A percentile compares a stretch with the other conserved stretches of the same genome.
Conservation (phyloP, 768 basidiomycete species). For the Rhodotorula diobovata region DNA sequence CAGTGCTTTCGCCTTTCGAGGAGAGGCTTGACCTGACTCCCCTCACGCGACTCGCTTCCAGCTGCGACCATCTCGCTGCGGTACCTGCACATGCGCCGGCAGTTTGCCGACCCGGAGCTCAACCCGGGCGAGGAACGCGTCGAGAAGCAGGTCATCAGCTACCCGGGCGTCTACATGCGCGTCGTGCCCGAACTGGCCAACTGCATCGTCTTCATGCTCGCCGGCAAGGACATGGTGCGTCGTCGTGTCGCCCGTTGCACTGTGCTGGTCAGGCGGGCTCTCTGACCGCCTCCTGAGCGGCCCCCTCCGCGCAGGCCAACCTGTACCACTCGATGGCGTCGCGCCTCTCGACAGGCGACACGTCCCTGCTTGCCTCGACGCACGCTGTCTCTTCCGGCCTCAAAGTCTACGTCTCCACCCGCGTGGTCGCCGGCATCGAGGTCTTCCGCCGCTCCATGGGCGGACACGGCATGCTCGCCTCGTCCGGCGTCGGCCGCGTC, state of each 20-base stretch:
- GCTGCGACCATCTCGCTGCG: constrained; percentile 64
- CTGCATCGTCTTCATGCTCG: constrained; percentile 64
- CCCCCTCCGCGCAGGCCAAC: constrained; percentile 49
- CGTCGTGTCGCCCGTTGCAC: not conserved
- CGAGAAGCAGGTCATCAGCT: constrained; percentile 64
- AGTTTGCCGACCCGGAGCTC: constrained; percentile 51
- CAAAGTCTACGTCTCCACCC: constrained; percentile 59
- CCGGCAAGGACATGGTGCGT: constrained; percentile 61
- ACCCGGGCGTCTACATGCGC: constrained; percentile 69
- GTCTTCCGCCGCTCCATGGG: constrained; percentile 54
- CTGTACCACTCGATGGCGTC: constrained; percentile 56
- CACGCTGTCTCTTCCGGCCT: constrained; percentile 67
- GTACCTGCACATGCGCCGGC: constrained; percentile 67
- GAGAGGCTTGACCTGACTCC: not conserved
- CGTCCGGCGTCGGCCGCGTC: constrained; percentile 59
- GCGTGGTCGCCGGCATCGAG: constrained; percentile 45
- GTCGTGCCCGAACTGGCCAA: constrained; percentile 66
- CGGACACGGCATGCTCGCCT: constrained; percentile 70
- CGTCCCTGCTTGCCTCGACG: constrained; percentile 63
- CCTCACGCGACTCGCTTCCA: constrained; percentile 36
- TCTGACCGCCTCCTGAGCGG: no score
- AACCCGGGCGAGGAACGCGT: constrained; percentile 52
- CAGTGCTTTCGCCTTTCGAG: not conserved
- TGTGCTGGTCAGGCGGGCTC: not conserved
- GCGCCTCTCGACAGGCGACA: constrained; percentile 58